Evolutionary conservation across 495 filamentous ascomycete genomes (phyloP).

Genomic region (Podospora bellae-mahoneyi): DNA sequence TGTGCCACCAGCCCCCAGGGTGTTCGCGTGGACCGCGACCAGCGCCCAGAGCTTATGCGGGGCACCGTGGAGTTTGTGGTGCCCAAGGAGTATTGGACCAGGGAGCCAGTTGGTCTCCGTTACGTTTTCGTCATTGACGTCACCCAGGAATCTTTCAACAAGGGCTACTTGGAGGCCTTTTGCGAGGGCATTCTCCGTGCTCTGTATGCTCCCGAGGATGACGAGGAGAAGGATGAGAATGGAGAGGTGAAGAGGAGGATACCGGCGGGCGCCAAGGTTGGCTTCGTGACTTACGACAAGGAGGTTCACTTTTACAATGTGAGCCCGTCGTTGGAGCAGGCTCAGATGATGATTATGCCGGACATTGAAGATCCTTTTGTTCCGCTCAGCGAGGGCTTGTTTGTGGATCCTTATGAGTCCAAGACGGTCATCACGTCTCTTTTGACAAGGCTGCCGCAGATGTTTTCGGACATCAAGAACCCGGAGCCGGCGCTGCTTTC

Average conservation of each 20-base stretch:
- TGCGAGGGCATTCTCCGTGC: slow-evolving; percentile 84
- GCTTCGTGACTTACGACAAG: slow-evolving; percentile 92
- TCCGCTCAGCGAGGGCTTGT: slow-evolving; percentile 84
- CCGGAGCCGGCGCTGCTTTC: slow-evolving; percentile 86
- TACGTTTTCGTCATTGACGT: slow-evolving; percentile 94
- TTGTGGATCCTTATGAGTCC: slow-evolving; percentile 93
- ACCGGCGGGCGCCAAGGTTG: slow-evolving; percentile 79
- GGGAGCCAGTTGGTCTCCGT: slow-evolving; percentile 81
- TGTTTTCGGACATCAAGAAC: slow-evolving; percentile 83
- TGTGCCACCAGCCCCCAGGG: slow-evolving; percentile 85
- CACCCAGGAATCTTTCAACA: slow-evolving; percentile 81
- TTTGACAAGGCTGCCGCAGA: slow-evolving; percentile 70
- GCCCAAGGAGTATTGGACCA: slow-evolving; percentile 98
- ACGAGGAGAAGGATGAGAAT: slow-evolving; percentile 51
- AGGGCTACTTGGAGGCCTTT: slow-evolving; percentile 84
- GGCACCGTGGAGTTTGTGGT: slow-evolving; percentile 96
- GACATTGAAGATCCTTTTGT: slow-evolving; percentile 97
- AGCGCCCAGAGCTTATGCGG: slow-evolving; percentile 82
- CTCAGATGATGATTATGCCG: slow-evolving; percentile 98
- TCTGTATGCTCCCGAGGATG: slow-evolving; percentile 66
- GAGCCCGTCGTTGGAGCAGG: slow-evolving; percentile 72
- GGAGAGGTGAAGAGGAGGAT: slow-evolving; percentile 60
- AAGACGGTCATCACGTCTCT: slow-evolving; percentile 82
- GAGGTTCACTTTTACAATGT: slow-evolving; percentile 98
- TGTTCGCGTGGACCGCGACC: slow-evolving; percentile 79